Percentiles rank a stretch among this genome's conserved stretches.
These are phyloP conservation scores for Ceratocystis colombiana DNA, from an alignment of 2,329 filamentous ascomycete genomes.

Conservation along the genomic window DNA sequence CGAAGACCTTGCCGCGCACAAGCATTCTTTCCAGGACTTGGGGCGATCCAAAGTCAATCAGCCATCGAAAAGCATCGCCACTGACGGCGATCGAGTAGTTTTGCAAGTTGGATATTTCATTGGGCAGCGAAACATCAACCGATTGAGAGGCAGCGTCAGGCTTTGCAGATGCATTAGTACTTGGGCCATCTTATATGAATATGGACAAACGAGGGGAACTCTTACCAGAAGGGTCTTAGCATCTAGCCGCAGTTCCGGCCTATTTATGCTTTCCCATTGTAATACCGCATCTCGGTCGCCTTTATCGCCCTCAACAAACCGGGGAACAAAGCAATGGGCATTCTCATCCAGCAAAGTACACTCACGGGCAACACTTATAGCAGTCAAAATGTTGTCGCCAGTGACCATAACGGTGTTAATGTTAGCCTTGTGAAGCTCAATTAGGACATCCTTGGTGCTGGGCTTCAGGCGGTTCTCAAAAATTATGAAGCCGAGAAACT, in stretches of 20 bases:
- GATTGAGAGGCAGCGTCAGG: slow-evolving; percentile 62
- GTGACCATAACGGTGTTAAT: slow-evolving; percentile 95
- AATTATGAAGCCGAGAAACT: slow-evolving; percentile 92
- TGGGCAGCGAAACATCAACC: slow-evolving; percentile 72
- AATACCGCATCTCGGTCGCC: slow-evolving; percentile 48
- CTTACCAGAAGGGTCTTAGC: slow-evolving; percentile 61
- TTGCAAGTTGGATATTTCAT: slow-evolving; percentile 66
- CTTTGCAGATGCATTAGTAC: slow-evolving; percentile 33
- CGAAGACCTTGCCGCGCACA: slow-evolving; percentile 83
- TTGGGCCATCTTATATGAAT: neutral
- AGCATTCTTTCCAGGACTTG: slow-evolving; percentile 78
- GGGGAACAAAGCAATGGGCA: slow-evolving; percentile 85
- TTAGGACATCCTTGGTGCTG: slow-evolving; percentile 67
- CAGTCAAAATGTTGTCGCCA: slow-evolving; percentile 93
- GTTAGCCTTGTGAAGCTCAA: slow-evolving; percentile 69
- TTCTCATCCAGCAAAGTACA: slow-evolving; percentile 71
- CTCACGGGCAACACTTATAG: slow-evolving; percentile 88
- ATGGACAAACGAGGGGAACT: neutral
- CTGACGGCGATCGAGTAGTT: slow-evolving; percentile 85
- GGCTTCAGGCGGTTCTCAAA: slow-evolving; percentile 98
- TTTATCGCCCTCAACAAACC: slow-evolving; percentile 59
- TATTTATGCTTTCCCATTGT: slow-evolving; percentile 91
- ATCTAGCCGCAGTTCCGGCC: slow-evolving; percentile 58
- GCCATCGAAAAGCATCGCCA: slow-evolving; percentile 93
- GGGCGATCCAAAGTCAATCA: slow-evolving; percentile 81